Evolutionary conservation across 768 basidiomycete genomes (phyloP).

Genomic region (Tulasnella sp.): DNA sequence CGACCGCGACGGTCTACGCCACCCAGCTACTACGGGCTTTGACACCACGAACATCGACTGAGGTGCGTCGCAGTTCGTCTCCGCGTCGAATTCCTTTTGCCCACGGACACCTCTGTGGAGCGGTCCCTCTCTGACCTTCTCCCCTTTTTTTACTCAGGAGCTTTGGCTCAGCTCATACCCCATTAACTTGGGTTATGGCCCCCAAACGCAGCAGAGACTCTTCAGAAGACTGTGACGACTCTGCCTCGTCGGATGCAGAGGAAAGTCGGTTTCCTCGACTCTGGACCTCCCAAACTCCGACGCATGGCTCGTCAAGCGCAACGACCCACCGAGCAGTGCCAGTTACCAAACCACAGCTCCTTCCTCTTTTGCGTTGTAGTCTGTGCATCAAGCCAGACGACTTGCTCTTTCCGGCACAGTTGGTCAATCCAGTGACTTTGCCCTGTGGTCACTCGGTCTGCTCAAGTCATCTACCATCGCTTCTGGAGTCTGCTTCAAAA

Average conservation of each 20-base stretch:
- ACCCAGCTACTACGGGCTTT: background rate
- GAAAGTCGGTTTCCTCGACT: background rate
- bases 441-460: constrained; percentile 27
- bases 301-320: background rate
- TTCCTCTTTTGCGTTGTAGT: constrained; percentile 13
- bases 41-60: background rate
- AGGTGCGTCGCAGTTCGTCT: background rate
- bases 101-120: background rate
- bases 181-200: constrained; percentile 19
- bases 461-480: constrained; percentile 2
- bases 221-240: constrained; percentile 10
- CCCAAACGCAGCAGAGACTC: constrained; percentile 19
- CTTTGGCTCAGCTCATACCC: background rate
- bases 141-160: background rate
- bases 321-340: background rate
- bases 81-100: background rate
- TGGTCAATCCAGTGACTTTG: constrained; percentile 22
- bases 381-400: constrained; percentile 25
- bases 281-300: background rate
- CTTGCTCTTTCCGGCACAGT: background rate
- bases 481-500: background rate
- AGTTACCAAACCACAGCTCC: constrained; percentile 11
- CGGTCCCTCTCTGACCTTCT: background rate
- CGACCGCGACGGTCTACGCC: background rate
- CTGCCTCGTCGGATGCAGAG: background rate